Conservation (phyloP, 768 basidiomycete genomes). For the Boletus insuetus region DNA sequence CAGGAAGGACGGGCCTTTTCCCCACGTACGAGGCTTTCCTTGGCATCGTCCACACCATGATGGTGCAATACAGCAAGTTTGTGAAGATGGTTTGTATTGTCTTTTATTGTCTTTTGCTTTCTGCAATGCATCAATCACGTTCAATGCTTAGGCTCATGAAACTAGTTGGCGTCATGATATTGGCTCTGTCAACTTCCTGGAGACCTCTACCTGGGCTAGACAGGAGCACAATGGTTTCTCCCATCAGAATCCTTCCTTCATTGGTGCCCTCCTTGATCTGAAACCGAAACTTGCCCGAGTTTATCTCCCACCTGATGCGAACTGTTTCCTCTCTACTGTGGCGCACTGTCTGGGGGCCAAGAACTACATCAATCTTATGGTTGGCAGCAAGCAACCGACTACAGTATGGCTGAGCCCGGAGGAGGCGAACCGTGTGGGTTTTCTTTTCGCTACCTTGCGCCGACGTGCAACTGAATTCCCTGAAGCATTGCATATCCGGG, state of each 20-base stretch:
- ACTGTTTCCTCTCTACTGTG: conserved; percentile 80
- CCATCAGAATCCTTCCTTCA: conserved; percentile 84
- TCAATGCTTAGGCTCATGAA: conserved; percentile 42
- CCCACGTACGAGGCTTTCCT: conserved; percentile 92
- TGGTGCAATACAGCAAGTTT: conserved; percentile 88
- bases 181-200: conserved; percentile 80
- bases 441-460: not conserved
- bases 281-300: conserved; percentile 71
- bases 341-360: conserved; percentile 81
- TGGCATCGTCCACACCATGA: conserved; percentile 87
- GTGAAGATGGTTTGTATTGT: conserved; percentile 61
- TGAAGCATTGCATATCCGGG: conserved; percentile 80
- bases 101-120: not conserved
- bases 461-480: not conserved
- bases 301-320: conserved; percentile 88
- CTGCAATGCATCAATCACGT: not conserved
- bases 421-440: conserved; percentile 62
- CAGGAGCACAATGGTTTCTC: conserved; percentile 91
- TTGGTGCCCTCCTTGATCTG: conserved; percentile 79
- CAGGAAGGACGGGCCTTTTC: conserved; percentile 82
- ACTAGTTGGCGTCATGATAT: conserved; percentile 70
- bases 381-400: conserved; percentile 83
- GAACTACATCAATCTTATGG: conserved; percentile 86
- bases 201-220: conserved; percentile 83
- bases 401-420: conserved; percentile 76